phyloP scores from a whole-genome alignment of 2,329 filamentous ascomycete genomes.

The Neopestalotiopsis sp. region DNA sequence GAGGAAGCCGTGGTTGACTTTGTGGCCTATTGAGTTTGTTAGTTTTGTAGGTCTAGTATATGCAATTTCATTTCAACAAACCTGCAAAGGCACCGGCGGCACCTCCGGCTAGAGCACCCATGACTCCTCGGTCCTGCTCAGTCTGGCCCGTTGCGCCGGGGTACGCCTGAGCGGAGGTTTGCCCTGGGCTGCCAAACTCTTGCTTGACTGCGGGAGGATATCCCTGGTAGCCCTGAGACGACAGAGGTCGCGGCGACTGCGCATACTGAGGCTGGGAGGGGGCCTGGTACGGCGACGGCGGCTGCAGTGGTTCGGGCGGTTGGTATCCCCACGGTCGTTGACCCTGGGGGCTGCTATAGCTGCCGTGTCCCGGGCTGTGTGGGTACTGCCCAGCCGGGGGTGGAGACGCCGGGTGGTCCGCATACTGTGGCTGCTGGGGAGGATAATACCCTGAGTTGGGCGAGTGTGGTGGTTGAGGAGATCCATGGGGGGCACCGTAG shows the following conservation, averaged over 20 bases:
- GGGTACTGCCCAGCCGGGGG: constrained; percentile 15
- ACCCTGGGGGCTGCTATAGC: neutral
- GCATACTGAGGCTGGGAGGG: constrained; percentile 9
- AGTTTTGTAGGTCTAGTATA: neutral
- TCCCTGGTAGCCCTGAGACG: neutral
- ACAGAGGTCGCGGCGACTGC: neutral
- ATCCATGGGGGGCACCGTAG: neutral
- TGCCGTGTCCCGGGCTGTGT: constrained; percentile 4
- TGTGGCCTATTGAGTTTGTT: constrained; percentile 1
- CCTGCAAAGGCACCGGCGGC: constrained; percentile 15
- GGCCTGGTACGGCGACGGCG: constrained; percentile 4
- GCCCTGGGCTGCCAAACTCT: neutral
- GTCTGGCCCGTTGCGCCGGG: neutral
- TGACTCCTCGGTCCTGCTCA: constrained; percentile 11
- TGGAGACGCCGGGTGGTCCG: neutral
- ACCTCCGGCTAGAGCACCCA: constrained; percentile 15
- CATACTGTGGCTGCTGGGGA: constrained; percentile 15
- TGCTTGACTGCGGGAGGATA: constrained; percentile 7
- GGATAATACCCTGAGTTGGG: neutral
- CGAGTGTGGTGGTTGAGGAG: neutral
- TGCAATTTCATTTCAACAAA: neutral
- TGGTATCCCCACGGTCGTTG: neutral
- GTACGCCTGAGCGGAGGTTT: neutral
- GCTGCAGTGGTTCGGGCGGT: neutral
- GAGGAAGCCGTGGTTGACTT: constrained; percentile 16